Evolutionary conservation across 1,284 basidiomycete species (phyloP), one percentile per base, ranked within the genome.

Genomic region (Cerioporus squamosus): DNA sequence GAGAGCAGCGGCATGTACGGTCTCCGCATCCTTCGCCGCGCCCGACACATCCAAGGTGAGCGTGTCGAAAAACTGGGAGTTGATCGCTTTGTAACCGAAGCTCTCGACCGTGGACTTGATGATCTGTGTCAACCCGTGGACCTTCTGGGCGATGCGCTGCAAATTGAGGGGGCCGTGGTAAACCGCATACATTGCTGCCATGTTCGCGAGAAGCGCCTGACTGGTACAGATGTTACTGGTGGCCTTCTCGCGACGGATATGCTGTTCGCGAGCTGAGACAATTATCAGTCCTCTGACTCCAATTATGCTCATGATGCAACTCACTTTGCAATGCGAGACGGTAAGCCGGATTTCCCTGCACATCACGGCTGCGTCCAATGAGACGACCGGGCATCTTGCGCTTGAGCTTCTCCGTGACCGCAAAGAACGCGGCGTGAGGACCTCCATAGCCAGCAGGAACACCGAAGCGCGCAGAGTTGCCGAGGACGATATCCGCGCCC

Each of bases 101-200:
- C 78, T 72, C 67, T 90, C 86, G 38, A 97, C 80, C 2, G 85
- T 77, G 8, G 81, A 76, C 70, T 87, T 89, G 66, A 98, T 85
- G 55, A 95, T 81, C 58, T 89, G 87, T 0, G 97, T 92, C 67
- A 95, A 87, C n/a, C 87, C 83, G 74, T 98, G 95, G 22, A 97
- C 92, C 76, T 94, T 95, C 72, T 86, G 81, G 31, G 95, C 96
- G 65, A 98, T 98, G 53, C 86, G 86, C 63, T 82, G 81, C 29
- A 99, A 82, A 56, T 96, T 96, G 44, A 83, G 82, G 1, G 97
- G 94, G 20, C 97, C 97, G 71, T 99, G 97, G 75, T 97, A 98
- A 45, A 99, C 89, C 7, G 97, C 93, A 72, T 96, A 97, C 95
- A 97, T 97, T 42, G 95, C 93, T 15, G 95, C 93, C 90, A 97